A percentile compares a stretch with the other conserved stretches of the same genome.
These are phyloP conservation scores for Naematelia aurantialba DNA, from an alignment of 768 basidiomycete genomes.

Conservation along the genomic window DNA sequence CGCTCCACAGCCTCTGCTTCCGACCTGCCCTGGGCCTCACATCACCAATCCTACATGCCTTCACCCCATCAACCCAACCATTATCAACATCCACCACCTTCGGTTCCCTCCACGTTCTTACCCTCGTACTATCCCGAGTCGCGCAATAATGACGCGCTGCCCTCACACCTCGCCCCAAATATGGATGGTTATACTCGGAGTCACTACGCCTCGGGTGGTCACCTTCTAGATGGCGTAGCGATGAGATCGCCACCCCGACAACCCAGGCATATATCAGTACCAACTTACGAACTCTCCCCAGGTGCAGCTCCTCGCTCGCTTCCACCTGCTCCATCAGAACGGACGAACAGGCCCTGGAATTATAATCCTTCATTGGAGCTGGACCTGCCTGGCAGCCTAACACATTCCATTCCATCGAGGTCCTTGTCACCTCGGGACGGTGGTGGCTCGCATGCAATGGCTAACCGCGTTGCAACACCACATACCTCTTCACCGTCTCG, in stretches of 20 bases:
- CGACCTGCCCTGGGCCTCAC: background rate
- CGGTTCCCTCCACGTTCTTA: slow-evolving; percentile 9
- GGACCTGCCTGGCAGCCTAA: background rate
- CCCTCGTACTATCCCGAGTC: slow-evolving; percentile 13
- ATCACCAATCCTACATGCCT: background rate
- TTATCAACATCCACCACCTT: slow-evolving; percentile 1
- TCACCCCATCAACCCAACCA: background rate
- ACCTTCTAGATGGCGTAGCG: background rate
- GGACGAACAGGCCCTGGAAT: background rate
- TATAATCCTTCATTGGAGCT: background rate
- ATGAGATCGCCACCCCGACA: background rate
- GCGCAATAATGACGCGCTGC: background rate
- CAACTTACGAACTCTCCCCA: slow-evolving; percentile 3
- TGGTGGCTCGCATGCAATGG: background rate
- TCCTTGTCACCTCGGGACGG: background rate
- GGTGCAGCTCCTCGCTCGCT: background rate
- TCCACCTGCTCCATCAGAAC: background rate
- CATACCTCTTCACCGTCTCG: background rate
- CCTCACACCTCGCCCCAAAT: slow-evolving; percentile 1
- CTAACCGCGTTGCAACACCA: background rate
- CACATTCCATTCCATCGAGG: background rate
- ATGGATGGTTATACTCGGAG: background rate
- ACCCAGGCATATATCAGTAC: slow-evolving; percentile 3
- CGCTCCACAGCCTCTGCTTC: background rate
- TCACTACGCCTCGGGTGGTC: background rate